A percentile compares a stretch with the other conserved stretches of the same genome.
Conservation (phyloP, 2,329 filamentous ascomycete genomes). For the Thelonectria discophora region DNA sequence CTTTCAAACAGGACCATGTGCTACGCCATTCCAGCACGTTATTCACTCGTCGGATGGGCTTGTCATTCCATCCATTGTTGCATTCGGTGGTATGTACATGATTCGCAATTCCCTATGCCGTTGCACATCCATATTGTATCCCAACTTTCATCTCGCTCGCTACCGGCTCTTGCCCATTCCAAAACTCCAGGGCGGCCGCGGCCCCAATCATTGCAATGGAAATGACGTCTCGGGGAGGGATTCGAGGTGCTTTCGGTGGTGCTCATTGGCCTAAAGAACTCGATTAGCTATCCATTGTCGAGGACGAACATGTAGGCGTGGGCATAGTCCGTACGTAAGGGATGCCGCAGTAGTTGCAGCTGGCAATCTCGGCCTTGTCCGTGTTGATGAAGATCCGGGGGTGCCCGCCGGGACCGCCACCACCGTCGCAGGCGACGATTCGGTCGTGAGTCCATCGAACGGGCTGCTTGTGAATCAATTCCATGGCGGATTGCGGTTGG, state of each 20-base stretch:
- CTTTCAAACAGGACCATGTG: background rate
- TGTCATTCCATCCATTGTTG: constrained; percentile 30
- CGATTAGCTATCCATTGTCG: background rate
- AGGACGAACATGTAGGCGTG: background rate
- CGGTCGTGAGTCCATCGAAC: constrained; percentile 89
- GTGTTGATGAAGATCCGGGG: constrained; percentile 97
- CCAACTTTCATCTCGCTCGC: constrained; percentile 22
- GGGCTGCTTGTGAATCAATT: constrained; percentile 94
- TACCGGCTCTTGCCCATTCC: constrained; percentile 21
- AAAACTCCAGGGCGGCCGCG: constrained; percentile 23
- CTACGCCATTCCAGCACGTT: background rate
- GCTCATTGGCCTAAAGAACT: constrained; percentile 80
- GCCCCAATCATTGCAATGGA: constrained; percentile 68
- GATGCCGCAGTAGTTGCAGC: constrained; percentile 91
- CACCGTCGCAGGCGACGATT: constrained; percentile 88
- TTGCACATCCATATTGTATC: constrained; percentile 18
- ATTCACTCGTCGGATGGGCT: constrained; percentile 11
- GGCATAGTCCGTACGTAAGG: constrained; percentile 77
- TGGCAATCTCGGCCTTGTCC: constrained; percentile 93
- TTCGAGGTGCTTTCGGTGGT: constrained; percentile 85
- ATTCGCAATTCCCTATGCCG: constrained; percentile 20
- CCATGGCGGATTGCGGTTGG: constrained; percentile 87
- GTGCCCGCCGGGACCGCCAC: constrained; percentile 88
- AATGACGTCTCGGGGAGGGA: constrained; percentile 83
- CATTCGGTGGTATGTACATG: constrained; percentile 42